These are phyloP conservation scores for Biscogniauxia mediterranea DNA, from an alignment of 2,329 filamentous ascomycete species.

Conservation along the genomic window DNA sequence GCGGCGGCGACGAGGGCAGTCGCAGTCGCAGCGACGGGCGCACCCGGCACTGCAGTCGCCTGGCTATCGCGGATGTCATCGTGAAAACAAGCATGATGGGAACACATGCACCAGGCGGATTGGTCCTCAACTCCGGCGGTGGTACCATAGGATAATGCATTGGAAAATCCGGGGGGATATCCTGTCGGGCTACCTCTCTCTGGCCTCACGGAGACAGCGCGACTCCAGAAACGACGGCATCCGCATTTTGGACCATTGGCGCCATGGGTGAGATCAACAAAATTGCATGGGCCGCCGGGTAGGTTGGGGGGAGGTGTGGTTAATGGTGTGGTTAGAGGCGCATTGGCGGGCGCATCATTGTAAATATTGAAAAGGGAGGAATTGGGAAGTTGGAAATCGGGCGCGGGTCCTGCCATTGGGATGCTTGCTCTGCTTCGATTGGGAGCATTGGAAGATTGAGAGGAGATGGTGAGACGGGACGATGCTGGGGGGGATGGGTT, in stretches of 20 bases:
- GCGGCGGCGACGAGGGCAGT: too few species aligned
- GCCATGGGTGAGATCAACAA: conserved; percentile 52
- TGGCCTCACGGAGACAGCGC: conserved; percentile 35
- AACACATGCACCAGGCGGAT: conserved; percentile 58
- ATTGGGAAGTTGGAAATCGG: conserved; percentile 43
- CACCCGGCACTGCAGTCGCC: conserved; percentile 15
- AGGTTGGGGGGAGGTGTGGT: conserved; percentile 35
- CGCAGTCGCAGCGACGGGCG: conserved; percentile 16
- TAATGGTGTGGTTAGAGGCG: conserved; percentile 27
- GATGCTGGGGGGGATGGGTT: conserved; percentile 15
- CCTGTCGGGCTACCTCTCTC: conserved; percentile 29
- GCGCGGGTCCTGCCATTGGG: conserved; percentile 54
- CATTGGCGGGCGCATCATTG: conserved; percentile 40
- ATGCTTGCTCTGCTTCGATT: conserved; percentile 31
- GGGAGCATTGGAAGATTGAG: conserved; percentile 29
- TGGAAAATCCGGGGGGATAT: conserved; percentile 23
- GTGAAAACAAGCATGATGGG: conserved; percentile 61
- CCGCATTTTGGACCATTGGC: conserved; percentile 54
- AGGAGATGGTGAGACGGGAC: conserved; percentile 8
- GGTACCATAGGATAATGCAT: conserved; percentile 22
- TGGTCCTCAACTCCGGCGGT: conserved; percentile 35
- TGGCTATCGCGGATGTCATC: conserved; percentile 43
- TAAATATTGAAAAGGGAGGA: conserved; percentile 55
- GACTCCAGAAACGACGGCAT: conserved; percentile 61
- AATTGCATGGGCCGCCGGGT: conserved; percentile 57